A percentile compares a stretch with the other conserved stretches of the same genome.
Conservation (phyloP, 2,329 filamentous ascomycete genomes). For the Metarhizium sp. region DNA sequence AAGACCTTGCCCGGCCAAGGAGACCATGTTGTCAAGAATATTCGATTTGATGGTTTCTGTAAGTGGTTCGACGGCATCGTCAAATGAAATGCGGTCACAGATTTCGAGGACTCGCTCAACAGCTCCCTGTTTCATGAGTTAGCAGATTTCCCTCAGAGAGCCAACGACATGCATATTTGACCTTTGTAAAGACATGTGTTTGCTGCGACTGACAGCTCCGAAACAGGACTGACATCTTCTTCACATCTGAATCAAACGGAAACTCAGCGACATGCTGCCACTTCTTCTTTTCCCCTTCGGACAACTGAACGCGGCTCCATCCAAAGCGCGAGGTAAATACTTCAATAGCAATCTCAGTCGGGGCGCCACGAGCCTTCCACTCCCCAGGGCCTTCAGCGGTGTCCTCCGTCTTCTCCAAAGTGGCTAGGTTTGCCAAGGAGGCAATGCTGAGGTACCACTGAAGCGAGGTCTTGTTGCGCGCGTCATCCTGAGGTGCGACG, state of each 20-base stretch:
- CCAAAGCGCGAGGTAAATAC: slow-evolving; percentile 46
- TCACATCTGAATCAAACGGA: slow-evolving; percentile 48
- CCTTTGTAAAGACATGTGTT: slow-evolving; percentile 41
- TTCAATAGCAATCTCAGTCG: slow-evolving; percentile 49
- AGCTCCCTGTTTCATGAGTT: slow-evolving; percentile 32
- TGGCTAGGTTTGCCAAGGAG: slow-evolving; percentile 51
- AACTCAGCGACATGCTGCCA: slow-evolving; percentile 40
- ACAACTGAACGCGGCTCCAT: slow-evolving; percentile 24
- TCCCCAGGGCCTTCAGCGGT: slow-evolving; percentile 12
- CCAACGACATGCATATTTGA: not conserved
- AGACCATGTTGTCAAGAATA: slow-evolving; percentile 57
- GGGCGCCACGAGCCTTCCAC: slow-evolving; percentile 37
- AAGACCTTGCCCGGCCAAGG: slow-evolving; percentile 53
- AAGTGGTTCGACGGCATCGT: slow-evolving; percentile 24
- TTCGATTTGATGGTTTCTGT: slow-evolving; percentile 31
- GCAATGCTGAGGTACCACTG: slow-evolving; percentile 46
- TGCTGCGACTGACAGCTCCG: slow-evolving; percentile 18
- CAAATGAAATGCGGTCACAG: slow-evolving; percentile 40
- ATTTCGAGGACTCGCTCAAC: slow-evolving; percentile 55
- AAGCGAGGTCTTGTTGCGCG: slow-evolving; percentile 23
- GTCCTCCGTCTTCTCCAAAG: slow-evolving; percentile 37
- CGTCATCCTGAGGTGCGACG: slow-evolving; percentile 30
- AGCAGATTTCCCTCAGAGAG: not conserved
- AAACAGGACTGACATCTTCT: slow-evolving; percentile 50
- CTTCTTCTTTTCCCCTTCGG: slow-evolving; percentile 12